Base-by-base conservation (phyloP, 2,329 filamentous ascomycete genomes). In the Diaporthe capsici region DNA sequence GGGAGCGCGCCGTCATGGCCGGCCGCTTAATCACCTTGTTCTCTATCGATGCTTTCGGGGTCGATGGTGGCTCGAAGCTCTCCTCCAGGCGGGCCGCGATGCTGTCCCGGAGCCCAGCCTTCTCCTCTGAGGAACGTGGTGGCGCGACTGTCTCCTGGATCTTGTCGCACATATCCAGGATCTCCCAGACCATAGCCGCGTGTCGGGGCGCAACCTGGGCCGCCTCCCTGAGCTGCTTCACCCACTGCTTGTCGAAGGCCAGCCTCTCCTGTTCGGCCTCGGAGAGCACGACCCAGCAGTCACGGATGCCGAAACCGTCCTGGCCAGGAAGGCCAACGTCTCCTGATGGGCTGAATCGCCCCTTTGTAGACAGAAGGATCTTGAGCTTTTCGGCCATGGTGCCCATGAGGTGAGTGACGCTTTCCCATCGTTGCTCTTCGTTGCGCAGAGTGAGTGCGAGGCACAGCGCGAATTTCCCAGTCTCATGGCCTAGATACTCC, bases 271-370 rank as follows among this genome's bases (percentile, higher is more conserved):
- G 72, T 57, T 74, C 72, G 7, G 51, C 39, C 34, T 74, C 72
- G 12, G 72, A 74, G n/a, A 74, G 72, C 39, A 74, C 72, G 63
- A 74, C 72, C 72, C 72, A 74, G 61, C 72, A 74, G 72, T 74
- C 72, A 13, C 72, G 61, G 42, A 74, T 74, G 31, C 72, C 72
- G 51, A 74, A 74, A 1, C 47, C 72, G 53, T 74, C 72, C 47
- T 74, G 72, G 9, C 72, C 72, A 4, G 72, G 72, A 10, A 74
- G 72, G 12, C 72, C 72, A 22, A 74, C 72, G n/a, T 68, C 72
- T n/a, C 72, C 72, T 8, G 63, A 55, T 37, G 72, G 72, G 44
- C 61, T 53, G 61, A 74, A 74, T 7, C 61, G 58, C 1, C 72
- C 72, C 53, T 74, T 74, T 37, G 57, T 58, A 22, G 72, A 68